These are phyloP conservation scores for Lactarius sanguifluus DNA, from an alignment of 768 basidiomycete species.

Conservation along the genomic window DNA sequence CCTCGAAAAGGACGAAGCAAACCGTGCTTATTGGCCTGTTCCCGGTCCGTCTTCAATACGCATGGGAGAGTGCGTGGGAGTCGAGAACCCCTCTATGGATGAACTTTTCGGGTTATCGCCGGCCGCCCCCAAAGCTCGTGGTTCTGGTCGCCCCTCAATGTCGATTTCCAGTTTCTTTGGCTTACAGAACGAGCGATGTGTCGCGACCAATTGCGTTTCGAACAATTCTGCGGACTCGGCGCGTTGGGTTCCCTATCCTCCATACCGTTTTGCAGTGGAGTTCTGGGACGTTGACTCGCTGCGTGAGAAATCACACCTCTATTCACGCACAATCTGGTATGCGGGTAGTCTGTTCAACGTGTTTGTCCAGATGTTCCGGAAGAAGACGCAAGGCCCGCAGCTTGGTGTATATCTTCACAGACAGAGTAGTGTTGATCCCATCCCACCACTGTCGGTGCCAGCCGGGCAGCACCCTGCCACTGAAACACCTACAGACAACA, in stretches of 20 bases:
- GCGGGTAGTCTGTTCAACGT: conserved; percentile 87
- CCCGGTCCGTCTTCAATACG: conserved; percentile 68
- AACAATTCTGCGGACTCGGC: conserved; percentile 45
- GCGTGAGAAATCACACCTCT: conserved; percentile 79
- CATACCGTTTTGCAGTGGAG: conserved; percentile 83
- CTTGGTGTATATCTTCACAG: conserved; percentile 88
- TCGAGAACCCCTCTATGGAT: conserved; percentile 61
- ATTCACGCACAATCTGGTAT: conserved; percentile 88
- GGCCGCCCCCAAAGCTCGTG: conserved; percentile 30
- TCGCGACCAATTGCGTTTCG: conserved; percentile 43
- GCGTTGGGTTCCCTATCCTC: conserved; percentile 71
- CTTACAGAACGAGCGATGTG: conserved; percentile 47
- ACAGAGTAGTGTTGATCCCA: conserved; percentile 75
- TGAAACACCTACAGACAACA: conserved; percentile 10
- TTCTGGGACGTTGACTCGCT: conserved; percentile 85
- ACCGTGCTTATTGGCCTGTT: conserved; percentile 59
- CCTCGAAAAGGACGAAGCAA: conserved; percentile 30
- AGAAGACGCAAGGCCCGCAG: conserved; percentile 63
- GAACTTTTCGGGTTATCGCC: conserved; percentile 54
- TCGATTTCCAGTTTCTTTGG: conserved; percentile 66
- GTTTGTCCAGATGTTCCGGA: conserved; percentile 84
- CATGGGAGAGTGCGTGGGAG: conserved; percentile 65
- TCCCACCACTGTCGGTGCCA: conserved; percentile 71
- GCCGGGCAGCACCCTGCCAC: neutral
- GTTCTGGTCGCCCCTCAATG: conserved; percentile 33